A percentile compares a stretch with the other conserved stretches of the same genome.
Conservation (phyloP, 2,329 filamentous ascomycete genomes). For the Zasmidium cellare region DNA sequence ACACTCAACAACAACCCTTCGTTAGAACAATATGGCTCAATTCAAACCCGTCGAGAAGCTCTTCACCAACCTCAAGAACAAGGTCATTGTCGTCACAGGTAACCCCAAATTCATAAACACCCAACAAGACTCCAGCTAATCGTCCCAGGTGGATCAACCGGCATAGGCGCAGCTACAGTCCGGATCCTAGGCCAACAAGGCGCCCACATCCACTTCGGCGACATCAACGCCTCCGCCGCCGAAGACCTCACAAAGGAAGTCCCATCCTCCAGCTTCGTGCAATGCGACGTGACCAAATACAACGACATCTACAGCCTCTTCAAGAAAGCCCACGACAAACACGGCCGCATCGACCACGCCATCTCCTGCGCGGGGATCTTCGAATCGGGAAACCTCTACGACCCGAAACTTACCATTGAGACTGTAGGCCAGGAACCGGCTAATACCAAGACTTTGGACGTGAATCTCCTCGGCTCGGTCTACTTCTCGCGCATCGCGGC, state of each 20-base stretch:
- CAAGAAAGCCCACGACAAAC: conserved; percentile 45
- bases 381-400: conserved; percentile 49
- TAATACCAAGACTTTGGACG: conserved; percentile 43
- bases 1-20: neutral
- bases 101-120: neutral
- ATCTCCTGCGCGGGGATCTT: conserved; percentile 50
- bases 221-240: conserved; percentile 28
- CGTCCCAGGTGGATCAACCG: conserved; percentile 42
- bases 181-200: conserved; percentile 40
- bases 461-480: conserved; percentile 42
- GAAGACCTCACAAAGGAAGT: conserved; percentile 6
- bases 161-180: conserved; percentile 46
- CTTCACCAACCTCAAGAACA: conserved; percentile 24
- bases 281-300: conserved; percentile 49
- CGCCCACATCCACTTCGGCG: conserved; percentile 48
- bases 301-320: conserved; percentile 50
- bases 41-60: conserved; percentile 12
- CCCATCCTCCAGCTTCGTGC: conserved; percentile 37
- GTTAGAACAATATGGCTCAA: conserved; percentile 13
- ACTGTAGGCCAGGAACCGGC: conserved; percentile 40
- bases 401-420: conserved; percentile 45
- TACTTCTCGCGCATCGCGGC: conserved; percentile 50
- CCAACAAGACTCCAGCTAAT: no score
- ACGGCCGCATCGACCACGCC: conserved; percentile 51
- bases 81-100: conserved; percentile 37